Evolutionary conservation across 208 protist genomes (phyloP).

Genomic region (Phytomonas sp.): DNA sequence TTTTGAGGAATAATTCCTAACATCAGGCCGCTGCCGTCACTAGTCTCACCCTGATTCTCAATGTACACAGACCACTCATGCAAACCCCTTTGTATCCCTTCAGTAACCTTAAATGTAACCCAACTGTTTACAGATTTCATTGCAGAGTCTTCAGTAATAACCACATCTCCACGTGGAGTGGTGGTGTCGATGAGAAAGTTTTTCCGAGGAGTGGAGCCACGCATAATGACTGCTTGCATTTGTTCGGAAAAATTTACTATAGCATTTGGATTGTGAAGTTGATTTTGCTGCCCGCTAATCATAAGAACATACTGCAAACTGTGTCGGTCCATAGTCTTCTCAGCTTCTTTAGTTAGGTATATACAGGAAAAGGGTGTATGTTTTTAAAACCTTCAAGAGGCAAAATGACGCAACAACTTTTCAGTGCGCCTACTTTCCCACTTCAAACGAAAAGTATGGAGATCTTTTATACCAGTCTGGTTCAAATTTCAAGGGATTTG

Average conservation of each 20-base stretch:
- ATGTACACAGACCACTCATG: constrained; percentile 91
- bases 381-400: neutral
- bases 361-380: neutral
- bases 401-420: neutral
- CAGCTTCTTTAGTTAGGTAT: neutral
- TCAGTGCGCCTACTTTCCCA: neutral
- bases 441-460: constrained; percentile 4
- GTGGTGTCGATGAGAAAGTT: constrained; percentile 86
- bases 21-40: constrained; percentile 89
- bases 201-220: constrained; percentile 57
- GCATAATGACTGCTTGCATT: constrained; percentile 56
- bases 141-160: constrained; percentile 81
- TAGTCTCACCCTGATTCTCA: constrained; percentile 88
- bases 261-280: constrained; percentile 56
- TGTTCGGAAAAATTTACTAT: constrained; percentile 67
- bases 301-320: constrained; percentile 69
- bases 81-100: constrained; percentile 75
- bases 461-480: neutral
- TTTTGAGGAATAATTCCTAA: constrained; percentile 86
- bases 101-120: constrained; percentile 87
- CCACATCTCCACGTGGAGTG: constrained; percentile 82
- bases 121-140: constrained; percentile 88
- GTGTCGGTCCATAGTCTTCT: constrained; percentile 59
- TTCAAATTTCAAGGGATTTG: neutral
- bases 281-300: constrained; percentile 49